Evolutionary conservation across 805 yeast species (phyloP), one percentile per base, ranked within the genome.

Genomic region (Ogataea henricii): DNA sequence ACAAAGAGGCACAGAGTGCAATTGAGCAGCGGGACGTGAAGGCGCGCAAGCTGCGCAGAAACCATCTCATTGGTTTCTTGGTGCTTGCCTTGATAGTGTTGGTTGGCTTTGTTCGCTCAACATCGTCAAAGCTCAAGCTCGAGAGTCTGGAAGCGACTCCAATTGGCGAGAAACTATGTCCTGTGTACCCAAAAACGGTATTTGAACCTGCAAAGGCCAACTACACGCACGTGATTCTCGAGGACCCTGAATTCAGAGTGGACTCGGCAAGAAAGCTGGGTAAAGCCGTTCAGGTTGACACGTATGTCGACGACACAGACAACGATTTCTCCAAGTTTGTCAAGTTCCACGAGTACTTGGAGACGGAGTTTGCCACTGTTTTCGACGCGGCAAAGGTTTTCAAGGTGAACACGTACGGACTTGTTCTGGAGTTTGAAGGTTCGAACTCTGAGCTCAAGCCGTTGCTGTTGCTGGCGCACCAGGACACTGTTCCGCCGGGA

Each of bases 401-500:
- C 50, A 72, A 67, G 16, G 78, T 85, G 45, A 86, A 86, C 62
- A 72, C 79, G 5, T 78, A 79, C 53, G 89, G 87, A 2, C 67
- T 88, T 45, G 71, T 88, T 1, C 75, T 71, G 61, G 82, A 87
- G 14, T 79, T 87, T 78, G 60, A 73, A 49, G 94, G 95, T 4
- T 62, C 77, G 4, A 59, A 77, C 40, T 32, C 56, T 9, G 48
- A 62, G 3, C 67, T 83, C 52, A 82, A 84, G 62, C 95, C 96
- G 12, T 55, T 83, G 22, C 59, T 88, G 65, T 69, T 87, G 43
- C 79, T 85, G 58, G 91, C 92, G 1, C 96, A 88, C 62, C 85
- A 80, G 63, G 95, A 87, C 59, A 88, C 84, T 4, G 96, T 88
- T 20, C 95, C 96, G 1, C 85, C 86, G 8, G 86, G 82, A 56